These are phyloP conservation scores for Psilocybe sp. DNA, from an alignment of 768 basidiomycete species.

Conservation along the genomic window DNA sequence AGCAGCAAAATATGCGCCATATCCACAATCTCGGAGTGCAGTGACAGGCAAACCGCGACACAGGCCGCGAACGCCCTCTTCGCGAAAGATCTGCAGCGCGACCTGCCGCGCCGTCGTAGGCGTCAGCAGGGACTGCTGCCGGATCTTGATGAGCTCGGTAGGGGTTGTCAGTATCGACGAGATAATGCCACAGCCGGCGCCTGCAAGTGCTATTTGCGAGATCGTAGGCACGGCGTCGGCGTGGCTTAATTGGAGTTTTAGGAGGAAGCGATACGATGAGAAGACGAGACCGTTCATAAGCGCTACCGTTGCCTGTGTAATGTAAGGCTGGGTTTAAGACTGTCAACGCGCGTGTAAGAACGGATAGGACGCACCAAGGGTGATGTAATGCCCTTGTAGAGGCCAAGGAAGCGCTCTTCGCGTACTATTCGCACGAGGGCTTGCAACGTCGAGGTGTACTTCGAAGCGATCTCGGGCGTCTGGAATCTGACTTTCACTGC, in stretches of 20 bases:
- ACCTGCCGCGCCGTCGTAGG: slow-evolving; percentile 50
- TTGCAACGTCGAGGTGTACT: slow-evolving; percentile 62
- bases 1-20: slow-evolving; percentile 82
- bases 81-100: slow-evolving; percentile 50
- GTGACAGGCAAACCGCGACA: slow-evolving; percentile 79
- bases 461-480: slow-evolving; percentile 51
- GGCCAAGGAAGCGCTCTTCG: slow-evolving; percentile 65
- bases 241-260: slow-evolving; percentile 58
- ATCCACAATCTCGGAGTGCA: slow-evolving; percentile 74
- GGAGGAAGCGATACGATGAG: slow-evolving; percentile 77
- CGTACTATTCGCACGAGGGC: slow-evolving; percentile 65
- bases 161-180: slow-evolving; percentile 82
- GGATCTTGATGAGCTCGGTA: slow-evolving; percentile 86
- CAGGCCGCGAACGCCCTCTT: slow-evolving; percentile 60
- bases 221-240: slow-evolving; percentile 56
- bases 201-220: slow-evolving; percentile 72
- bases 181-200: slow-evolving; percentile 75
- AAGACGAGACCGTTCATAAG: slow-evolving; percentile 87
- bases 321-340: not conserved
- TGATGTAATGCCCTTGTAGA: slow-evolving; percentile 77
- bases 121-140: slow-evolving; percentile 60
- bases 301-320: slow-evolving; percentile 58
- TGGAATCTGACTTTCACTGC: slow-evolving; percentile 83
- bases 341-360: not conserved
- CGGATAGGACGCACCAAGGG: slow-evolving; percentile 56